A percentile compares a stretch with the other conserved stretches of the same genome.
These are phyloP conservation scores for Monilinia laxa DNA, from an alignment of 2,329 filamentous ascomycete genomes.

Conservation along the genomic window DNA sequence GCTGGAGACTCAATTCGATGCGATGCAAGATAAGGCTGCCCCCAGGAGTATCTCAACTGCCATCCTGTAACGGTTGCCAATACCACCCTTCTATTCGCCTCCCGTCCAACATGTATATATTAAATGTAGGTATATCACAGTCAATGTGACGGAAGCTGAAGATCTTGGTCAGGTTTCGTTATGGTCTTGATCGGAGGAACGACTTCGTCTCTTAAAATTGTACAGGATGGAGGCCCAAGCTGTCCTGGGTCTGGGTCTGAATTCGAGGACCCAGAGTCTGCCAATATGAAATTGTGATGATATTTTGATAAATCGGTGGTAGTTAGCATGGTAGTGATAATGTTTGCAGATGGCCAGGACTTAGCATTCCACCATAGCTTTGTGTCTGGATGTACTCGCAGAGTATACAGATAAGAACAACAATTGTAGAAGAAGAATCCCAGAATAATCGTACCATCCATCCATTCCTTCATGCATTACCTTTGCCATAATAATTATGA, in stretches of 20 bases:
- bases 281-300: not conserved
- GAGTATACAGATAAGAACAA: not conserved
- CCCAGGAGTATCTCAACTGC: not conserved
- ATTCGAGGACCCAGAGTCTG: not conserved
- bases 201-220: not conserved
- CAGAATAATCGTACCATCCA: too few relatives aligned
- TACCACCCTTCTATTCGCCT: not conserved
- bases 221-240: not conserved
- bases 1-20: not conserved
- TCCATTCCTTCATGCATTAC: too few relatives aligned
- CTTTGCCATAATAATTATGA: not conserved
- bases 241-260: not conserved
- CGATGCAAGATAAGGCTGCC: not conserved
- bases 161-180: not conserved
- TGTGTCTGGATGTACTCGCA: not conserved
- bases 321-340: not conserved
- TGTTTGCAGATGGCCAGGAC: not conserved
- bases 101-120: not conserved
- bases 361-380: not conserved
- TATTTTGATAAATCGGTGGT: not conserved
- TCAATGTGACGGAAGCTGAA: not conserved
- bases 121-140: not conserved
- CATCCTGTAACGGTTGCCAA: not conserved
- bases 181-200: not conserved
- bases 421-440: not conserved